A percentile compares a stretch with the other conserved stretches of the same genome.
Evolutionary conservation across 805 yeast species (phyloP).

Genomic region (Candida manassasensis): DNA sequence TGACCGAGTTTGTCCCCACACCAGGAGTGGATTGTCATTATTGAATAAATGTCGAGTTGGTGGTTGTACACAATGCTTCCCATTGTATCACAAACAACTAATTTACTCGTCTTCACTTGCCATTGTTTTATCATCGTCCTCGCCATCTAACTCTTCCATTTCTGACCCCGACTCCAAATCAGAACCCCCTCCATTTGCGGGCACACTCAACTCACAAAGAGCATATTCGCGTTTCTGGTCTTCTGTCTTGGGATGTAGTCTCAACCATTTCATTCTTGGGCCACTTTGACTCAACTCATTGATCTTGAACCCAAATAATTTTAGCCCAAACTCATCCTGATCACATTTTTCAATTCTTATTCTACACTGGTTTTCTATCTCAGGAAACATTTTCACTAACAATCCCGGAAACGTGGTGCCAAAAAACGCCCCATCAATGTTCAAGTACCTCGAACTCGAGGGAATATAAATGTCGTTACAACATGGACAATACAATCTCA

Average conservation of each 20-base stretch:
- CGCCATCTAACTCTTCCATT: slow-evolving; percentile 15
- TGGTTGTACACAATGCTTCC: too few relatives aligned
- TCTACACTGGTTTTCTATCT: slow-evolving; percentile 71
- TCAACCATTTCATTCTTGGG: slow-evolving; percentile 94
- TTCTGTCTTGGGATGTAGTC: slow-evolving; percentile 64
- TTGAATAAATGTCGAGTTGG: too few relatives aligned
- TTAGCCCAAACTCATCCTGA: slow-evolving; percentile 60
- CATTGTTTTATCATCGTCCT: slow-evolving; percentile 36
- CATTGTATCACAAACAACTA: too few relatives aligned
- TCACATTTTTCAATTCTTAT: slow-evolving; percentile 45
- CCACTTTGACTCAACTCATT: slow-evolving; percentile 74
- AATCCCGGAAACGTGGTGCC: slow-evolving; percentile 95
- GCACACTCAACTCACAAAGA: slow-evolving; percentile 59
- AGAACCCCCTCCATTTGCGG: slow-evolving; percentile 26
- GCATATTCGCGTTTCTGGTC: slow-evolving; percentile 61
- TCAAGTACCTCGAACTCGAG: slow-evolving; percentile 75
- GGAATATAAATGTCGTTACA: slow-evolving; percentile 91
- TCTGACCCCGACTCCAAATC: slow-evolving; percentile 25
- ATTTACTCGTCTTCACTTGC: slow-evolving; percentile 29
- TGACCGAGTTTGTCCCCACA: too few relatives aligned
- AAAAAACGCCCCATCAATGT: slow-evolving; percentile 94
- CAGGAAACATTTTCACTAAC: slow-evolving; percentile 88
- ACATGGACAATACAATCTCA: slow-evolving; percentile 88
- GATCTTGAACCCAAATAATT: slow-evolving; percentile 82
- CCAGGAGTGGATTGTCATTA: too few relatives aligned